Base-by-base conservation (phyloP, 192 early-diverging fungal genomes). In the Gaertneriomyces sp. region DNA sequence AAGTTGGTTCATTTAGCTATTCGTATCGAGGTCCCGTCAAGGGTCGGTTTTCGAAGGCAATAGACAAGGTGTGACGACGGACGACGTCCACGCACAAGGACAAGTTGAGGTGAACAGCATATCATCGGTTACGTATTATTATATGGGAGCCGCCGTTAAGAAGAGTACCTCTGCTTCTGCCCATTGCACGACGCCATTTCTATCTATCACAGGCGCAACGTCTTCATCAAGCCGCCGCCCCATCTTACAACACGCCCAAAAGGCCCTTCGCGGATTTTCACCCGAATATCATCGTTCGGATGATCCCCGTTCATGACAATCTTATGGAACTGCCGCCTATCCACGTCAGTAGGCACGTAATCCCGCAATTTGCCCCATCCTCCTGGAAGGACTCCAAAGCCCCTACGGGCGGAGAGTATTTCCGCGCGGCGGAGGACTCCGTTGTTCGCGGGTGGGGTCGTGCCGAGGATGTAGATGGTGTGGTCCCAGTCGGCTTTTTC, bases 201-300 rank as follows among this genome's bases (percentile, higher is more conserved):
- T 47, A 9, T 47, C 46, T 47, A 47, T 11, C 46, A 9, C 46
- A 9, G n/a, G n/a, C 46, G n/a, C 9, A n/a, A 9, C 46, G n/a
- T 11, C 46, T 47, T 47, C 46, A 11, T 47, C 46, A 47, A n/a
- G 9, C 9, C 9, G 46, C 46, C 46, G 46, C 46, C 46, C 46
- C 9, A n/a, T 47, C 46, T n/a, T 9, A 47, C 46, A n/a, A 47
- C 46, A 11, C 9, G 46, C 46, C n/a, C 46, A n/a, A 11, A 9
- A n/a, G 46, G 9, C 46, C 9, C 9, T 47, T 47, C n/a, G 9
- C 46, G 46, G 46, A 47, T n/a, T n/a, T 47, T n/a, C 46, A 47
- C 46, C 46, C 46, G n/a, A 11, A 47, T 47, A 47, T 47, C 46
- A 47, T 47, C 46, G n/a, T 47, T 47, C 46, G 46, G 46, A 47